A percentile compares a stretch with the other conserved stretches of the same genome.
Conservation (phyloP, 345 rosid genomes). For the Cardamine occulta region DNA sequence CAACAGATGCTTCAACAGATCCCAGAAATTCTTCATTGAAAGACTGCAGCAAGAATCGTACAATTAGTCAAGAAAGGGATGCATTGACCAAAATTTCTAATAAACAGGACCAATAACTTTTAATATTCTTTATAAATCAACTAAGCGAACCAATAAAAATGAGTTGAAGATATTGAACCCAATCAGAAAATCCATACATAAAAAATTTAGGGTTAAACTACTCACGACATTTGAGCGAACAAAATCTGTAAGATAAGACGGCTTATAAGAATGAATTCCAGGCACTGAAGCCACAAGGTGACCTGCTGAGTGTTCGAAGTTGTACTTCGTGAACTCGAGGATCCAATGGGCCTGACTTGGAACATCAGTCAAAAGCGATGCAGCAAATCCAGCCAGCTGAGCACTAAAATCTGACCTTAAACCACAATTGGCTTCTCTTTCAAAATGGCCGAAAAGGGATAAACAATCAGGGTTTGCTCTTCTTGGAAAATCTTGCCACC, state of each 20-base stretch:
- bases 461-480: constrained; percentile 63
- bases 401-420: constrained; percentile 76
- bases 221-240: constrained; percentile 47
- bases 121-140: not conserved
- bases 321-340: constrained; percentile 67
- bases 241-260: constrained; percentile 43
- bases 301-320: constrained; percentile 72
- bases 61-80: constrained; percentile 13
- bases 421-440: constrained; percentile 44
- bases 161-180: constrained; percentile 14
- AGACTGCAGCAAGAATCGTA: constrained; percentile 37
- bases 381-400: constrained; percentile 86
- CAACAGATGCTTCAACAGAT: constrained; percentile 77
- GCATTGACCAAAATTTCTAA: constrained; percentile 14
- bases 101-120: constrained; percentile 22
- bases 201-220: constrained; percentile 19
- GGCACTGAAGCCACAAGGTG: constrained; percentile 85
- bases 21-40: constrained; percentile 53
- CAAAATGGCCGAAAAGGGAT: constrained; percentile 64
- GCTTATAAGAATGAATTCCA: constrained; percentile 70
- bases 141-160: not conserved
- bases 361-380: constrained; percentile 77
- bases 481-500: constrained; percentile 98
- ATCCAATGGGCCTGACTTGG: constrained; percentile 91
- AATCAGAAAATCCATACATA: constrained; percentile 15